Evolutionary conservation across 768 basidiomycete genomes (phyloP), one percentile per base, ranked within the genome.

Genomic region (Phanerochaete carnosa): DNA sequence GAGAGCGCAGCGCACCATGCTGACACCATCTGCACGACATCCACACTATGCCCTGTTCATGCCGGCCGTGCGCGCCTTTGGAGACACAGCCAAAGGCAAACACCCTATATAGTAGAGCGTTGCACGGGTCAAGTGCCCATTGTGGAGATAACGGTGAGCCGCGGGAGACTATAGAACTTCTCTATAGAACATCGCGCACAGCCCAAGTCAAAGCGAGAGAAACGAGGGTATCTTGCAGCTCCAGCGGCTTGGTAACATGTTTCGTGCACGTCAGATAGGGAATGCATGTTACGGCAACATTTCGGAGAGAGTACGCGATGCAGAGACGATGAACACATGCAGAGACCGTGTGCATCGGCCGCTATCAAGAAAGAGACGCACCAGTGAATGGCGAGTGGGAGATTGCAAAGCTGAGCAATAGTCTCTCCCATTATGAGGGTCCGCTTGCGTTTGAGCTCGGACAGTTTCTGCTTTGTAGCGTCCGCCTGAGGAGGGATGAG

Each of bases 331-430:
- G 16, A 9, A 19, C 8, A 19, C 39, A 19, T 19, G 16, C 39
- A 43, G 39, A 9, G 19, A 43, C 39, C 39, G 16, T 19, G 16
- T 9, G 6, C 4, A 43, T 43, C 39, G 19, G 39, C 39, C 19
- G 39, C 32, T 19, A 33, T 15, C 51, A 32, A 32, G 26, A 51
- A 51, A 33, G 51, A 16, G 3, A 74, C 83, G 57, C 64, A 92
- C 94, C 92, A 94, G 70, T 96, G 94, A 58, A 93, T 72, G 2
- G 93, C 90, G 53, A 92, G 71, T 3, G 93, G 94, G n/a, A 94
- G 74, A 69, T 92, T 90, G 26, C 85, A 84, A 8, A 88, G 62
- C 68, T 94, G 94, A 52, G 85, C 83, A 15, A 90, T 71, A 12
- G 89, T 70, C 61, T 93, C 91, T 81, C 85, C 85, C 57, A 86